Evolutionary conservation across 2,329 filamentous ascomycete genomes (phyloP).

Genomic region (Aureobasidium lini): DNA sequence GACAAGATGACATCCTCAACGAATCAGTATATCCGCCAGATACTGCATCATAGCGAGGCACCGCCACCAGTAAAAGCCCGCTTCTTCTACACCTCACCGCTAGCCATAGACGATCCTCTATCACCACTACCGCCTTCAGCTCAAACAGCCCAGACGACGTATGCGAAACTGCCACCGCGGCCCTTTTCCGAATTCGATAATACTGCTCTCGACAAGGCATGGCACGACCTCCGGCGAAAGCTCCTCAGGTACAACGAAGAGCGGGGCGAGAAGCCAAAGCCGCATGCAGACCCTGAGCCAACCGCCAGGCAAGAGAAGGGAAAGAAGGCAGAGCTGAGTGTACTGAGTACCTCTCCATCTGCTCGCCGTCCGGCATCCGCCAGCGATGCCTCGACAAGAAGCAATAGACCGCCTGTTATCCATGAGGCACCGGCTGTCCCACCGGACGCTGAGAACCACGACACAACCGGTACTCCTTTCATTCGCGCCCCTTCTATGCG

Average conservation of each 20-base stretch:
- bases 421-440: constrained; percentile 14
- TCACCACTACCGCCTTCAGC: constrained; percentile 29
- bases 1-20: constrained; percentile 18
- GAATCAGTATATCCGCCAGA: constrained; percentile 39
- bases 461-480: constrained; percentile 44
- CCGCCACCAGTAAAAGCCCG: constrained; percentile 29
- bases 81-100: constrained; percentile 31
- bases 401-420: background rate
- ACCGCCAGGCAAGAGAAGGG: constrained; percentile 3
- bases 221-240: constrained; percentile 28
- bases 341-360: background rate
- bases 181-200: constrained; percentile 34
- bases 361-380: background rate
- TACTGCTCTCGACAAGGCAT: constrained; percentile 28
- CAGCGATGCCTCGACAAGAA: constrained; percentile 1
- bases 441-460: constrained; percentile 15
- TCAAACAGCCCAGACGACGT: constrained; percentile 18
- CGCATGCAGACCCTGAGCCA: background rate
- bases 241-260: constrained; percentile 29
- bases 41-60: constrained; percentile 32
- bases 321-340: background rate
- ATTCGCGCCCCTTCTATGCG: constrained; percentile 39
- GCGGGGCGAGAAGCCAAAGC: constrained; percentile 24
- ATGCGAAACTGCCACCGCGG: constrained; percentile 25
- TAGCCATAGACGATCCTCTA: constrained; percentile 34